These are phyloP conservation scores for Eucalyptus marginata DNA, from an alignment of 345 rosid species.

Conservation along the genomic window DNA sequence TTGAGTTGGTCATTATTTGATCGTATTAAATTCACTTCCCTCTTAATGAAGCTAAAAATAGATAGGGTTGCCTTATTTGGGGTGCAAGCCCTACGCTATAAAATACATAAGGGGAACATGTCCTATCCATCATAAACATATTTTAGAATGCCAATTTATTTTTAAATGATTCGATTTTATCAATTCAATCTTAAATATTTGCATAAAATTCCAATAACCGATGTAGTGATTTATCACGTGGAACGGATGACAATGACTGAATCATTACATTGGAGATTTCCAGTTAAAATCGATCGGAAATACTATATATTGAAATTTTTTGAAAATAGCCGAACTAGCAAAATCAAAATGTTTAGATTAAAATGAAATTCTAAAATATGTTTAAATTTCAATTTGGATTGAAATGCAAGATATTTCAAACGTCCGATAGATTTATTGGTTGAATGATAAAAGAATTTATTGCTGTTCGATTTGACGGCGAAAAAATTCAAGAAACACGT, in stretches of 20 bases:
- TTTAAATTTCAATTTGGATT: background rate
- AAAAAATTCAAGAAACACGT: background rate
- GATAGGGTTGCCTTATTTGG: background rate
- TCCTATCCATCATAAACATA: background rate
- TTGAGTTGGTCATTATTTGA: background rate
- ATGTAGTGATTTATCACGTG: too few species aligned
- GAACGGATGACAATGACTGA: accelerated
- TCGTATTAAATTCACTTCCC: background rate
- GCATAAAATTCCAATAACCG: accelerated
- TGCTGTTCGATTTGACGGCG: background rate
- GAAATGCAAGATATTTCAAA: background rate
- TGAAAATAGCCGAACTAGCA: background rate
- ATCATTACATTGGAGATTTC: too few species aligned
- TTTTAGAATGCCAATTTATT: background rate
- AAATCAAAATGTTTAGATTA: background rate
- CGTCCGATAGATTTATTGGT: background rate
- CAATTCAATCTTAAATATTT: background rate
- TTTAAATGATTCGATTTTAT: background rate
- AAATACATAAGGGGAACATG: background rate
- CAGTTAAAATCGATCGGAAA: accelerated
- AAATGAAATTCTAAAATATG: background rate
- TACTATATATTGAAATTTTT: too few species aligned
- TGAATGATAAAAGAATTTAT: background rate
- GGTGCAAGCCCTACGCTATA: background rate
- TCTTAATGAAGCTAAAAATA: background rate